Conservation (phyloP, 192 early-diverging fungal genomes). For the Mortierella antarctica region DNA sequence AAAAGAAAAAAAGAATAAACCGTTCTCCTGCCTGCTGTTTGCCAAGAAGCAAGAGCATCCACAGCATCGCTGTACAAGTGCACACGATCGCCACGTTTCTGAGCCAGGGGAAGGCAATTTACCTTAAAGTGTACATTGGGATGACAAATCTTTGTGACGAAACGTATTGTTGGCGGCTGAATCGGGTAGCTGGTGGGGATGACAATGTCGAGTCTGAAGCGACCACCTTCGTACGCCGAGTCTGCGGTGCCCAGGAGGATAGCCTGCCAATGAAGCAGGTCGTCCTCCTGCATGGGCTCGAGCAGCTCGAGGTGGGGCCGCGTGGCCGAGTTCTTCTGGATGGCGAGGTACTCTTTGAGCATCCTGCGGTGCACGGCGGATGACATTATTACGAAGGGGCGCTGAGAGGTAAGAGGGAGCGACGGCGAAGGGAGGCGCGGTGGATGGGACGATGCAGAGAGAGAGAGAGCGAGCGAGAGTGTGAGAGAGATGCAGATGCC, state of each 20-base stretch:
- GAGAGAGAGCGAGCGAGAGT: too few species aligned
- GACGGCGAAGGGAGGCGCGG: too few species aligned
- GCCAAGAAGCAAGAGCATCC: too few species aligned
- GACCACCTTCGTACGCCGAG: conserved; percentile 81
- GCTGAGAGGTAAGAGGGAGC: too few species aligned
- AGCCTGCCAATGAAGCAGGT: conserved; percentile 77
- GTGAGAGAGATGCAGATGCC: too few species aligned
- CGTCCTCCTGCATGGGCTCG: conserved; percentile 70
- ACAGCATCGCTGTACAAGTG: too few species aligned
- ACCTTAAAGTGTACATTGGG: conserved; percentile 96
- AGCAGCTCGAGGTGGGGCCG: conserved; percentile 70
- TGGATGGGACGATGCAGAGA: too few species aligned
- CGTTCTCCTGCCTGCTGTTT: too few species aligned
- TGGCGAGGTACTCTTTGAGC: conserved; percentile 70
- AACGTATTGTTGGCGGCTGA: conserved; percentile 79
- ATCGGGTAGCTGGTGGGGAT: conserved; percentile 83
- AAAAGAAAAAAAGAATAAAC: too few species aligned
- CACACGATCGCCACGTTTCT: too few species aligned
- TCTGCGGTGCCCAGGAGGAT: conserved; percentile 70
- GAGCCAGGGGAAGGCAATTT: conserved; percentile 1
- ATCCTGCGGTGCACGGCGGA: conserved; percentile 66
- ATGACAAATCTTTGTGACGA: conserved; percentile 84
- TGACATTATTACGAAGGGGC: conserved; percentile 34
- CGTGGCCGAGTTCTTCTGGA: conserved; percentile 58
- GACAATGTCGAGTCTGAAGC: conserved; percentile 74